A percentile compares a stretch with the other conserved stretches of the same genome.
These are phyloP conservation scores for Ophiostoma australiae DNA, from an alignment of 2,329 filamentous ascomycete species.

Conservation along the genomic window DNA sequence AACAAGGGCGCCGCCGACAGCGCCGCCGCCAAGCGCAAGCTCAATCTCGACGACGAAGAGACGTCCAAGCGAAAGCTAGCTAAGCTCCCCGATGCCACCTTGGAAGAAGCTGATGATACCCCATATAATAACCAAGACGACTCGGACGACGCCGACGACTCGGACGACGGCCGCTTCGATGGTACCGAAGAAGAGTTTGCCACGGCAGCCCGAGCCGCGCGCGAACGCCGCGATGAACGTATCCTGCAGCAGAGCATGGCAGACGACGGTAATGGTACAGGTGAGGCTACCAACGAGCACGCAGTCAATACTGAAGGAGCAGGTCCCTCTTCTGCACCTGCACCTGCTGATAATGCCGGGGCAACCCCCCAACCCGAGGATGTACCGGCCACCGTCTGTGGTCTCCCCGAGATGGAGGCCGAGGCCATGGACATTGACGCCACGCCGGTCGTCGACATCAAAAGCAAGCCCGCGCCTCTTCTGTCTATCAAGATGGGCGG, in stretches of 20 bases:
- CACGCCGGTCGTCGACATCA: conserved; percentile 50
- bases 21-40: conserved; percentile 61
- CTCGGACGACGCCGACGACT: conserved; percentile 61
- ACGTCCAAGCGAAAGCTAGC: conserved; percentile 81
- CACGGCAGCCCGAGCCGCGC: conserved; percentile 76
- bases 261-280: conserved; percentile 26
- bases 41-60: conserved; percentile 86
- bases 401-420: conserved; percentile 6
- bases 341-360: conserved; percentile 19
- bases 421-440: conserved; percentile 53
- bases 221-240: conserved; percentile 74
- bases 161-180: conserved; percentile 70
- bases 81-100: conserved; percentile 74
- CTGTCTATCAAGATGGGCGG: conserved; percentile 10
- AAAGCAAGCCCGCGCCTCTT: conserved; percentile 30
- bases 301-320: conserved; percentile 24
- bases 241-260: conserved; percentile 47
- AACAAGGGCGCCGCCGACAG: conserved; percentile 57
- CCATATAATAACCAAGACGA: conserved; percentile 58
- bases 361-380: not conserved
- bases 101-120: conserved; percentile 57
- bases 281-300: conserved; percentile 22
- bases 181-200: conserved; percentile 83
- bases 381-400: conserved; percentile 28
- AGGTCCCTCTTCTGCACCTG: conserved; percentile 22